Base-by-base conservation (phyloP, 306 rosid species). In the Cicer cuneatum region DNA sequence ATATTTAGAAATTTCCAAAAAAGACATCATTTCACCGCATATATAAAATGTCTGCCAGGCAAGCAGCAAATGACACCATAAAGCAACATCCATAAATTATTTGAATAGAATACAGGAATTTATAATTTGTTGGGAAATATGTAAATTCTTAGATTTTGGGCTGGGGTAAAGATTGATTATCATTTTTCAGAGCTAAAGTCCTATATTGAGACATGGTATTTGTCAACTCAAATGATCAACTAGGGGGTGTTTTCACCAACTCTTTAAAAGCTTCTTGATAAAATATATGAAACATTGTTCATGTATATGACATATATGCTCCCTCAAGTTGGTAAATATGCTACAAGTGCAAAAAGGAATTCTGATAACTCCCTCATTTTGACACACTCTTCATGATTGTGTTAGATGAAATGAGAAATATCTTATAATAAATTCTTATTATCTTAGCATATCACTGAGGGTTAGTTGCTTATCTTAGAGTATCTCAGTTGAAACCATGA, bases 1-100 rank as follows among this genome's bases (percentile, higher is more conserved):
- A 83, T 49, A 70, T 72, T 15, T 38, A 21, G 18, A 61, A 54
- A 64, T 68, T 69, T 71, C 57, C 69, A 62, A 72, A 61, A 56
- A 59, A 66, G 9, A 41, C 48, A 64, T 64, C 67, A n/a, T 58
- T 24, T 63, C 51, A 21, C 19, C 42, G 46, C 65, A 24, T 40
- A 57, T 16, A 16, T 42, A 38, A 38, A 49, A 54, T 13, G 62
- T 38, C 7, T 21, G 40, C 33, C 42, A 65, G 57, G 67, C 71
- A 56, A 69, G 49, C 61, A 62, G 61, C 21, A 70, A 65, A 64
- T 56, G 69, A 52, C 47, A 73, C 51, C 21, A 40, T 21, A 75
- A 43, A 75, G 61, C 54, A 74, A 68, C 61, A 66, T 48, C 12
- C 66, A 56, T 39, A 64, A 56, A n/a, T 35, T 59, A 59, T 69